Conservation (phyloP, 2,329 filamentous ascomycete species). For the Cercospora sp. region DNA sequence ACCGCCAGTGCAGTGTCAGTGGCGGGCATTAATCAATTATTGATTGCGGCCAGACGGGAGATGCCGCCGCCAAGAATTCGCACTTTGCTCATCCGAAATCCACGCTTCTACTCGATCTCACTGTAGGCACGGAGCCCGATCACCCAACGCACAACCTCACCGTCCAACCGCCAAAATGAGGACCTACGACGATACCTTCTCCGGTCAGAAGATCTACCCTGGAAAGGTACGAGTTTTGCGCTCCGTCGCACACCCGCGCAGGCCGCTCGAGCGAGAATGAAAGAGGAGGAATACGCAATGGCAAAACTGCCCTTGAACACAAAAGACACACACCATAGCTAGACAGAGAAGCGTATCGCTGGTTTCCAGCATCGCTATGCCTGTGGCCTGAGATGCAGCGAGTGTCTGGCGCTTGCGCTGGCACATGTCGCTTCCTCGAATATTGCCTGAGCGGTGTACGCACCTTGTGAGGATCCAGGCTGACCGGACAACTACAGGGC, state of each 20-base stretch:
- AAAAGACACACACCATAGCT: slow-evolving; percentile 10
- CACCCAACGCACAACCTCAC: slow-evolving; percentile 17
- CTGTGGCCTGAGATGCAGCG: slow-evolving; percentile 16
- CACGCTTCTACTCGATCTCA: background rate
- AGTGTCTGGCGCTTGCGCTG: slow-evolving; percentile 7
- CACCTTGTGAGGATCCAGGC: slow-evolving; percentile 25
- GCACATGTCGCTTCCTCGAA: slow-evolving; percentile 13
- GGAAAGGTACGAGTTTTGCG: slow-evolving; percentile 61
- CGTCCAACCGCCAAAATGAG: slow-evolving; percentile 59
- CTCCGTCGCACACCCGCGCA: slow-evolving; percentile 3
- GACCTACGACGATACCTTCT: slow-evolving; percentile 78
- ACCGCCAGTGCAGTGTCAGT: too few species aligned
- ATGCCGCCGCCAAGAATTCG: background rate
- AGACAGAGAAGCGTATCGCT: slow-evolving; percentile 12
- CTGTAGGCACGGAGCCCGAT: slow-evolving; percentile 10
- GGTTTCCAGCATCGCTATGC: background rate
- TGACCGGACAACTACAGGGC: slow-evolving; percentile 63
- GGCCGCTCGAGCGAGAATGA: slow-evolving; percentile 1
- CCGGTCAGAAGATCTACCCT: slow-evolving; percentile 76
- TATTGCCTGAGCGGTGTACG: slow-evolving; percentile 25
- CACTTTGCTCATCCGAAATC: slow-evolving; percentile 1
- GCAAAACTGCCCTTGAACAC: background rate
- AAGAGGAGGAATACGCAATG: slow-evolving; percentile 13
- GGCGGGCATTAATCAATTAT: background rate
- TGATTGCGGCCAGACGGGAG: background rate